phyloP scores from a whole-genome alignment of 345 rosid genomes.

The Salix koriyanagi region DNA sequence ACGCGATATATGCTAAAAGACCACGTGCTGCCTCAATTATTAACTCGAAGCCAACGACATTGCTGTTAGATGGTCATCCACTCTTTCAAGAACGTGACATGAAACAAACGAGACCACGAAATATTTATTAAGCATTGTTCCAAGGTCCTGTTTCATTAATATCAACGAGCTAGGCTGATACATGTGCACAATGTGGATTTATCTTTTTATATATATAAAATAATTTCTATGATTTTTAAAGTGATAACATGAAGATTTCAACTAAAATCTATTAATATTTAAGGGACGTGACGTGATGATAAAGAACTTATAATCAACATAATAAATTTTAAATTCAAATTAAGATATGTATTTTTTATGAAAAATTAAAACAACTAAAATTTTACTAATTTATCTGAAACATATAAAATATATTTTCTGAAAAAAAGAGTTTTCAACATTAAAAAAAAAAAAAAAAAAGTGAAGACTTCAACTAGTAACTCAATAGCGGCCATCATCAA shows the following conservation, averaged over 20 bases:
- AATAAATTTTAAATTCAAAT: accelerated
- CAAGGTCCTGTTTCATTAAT: background rate
- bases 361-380: accelerated
- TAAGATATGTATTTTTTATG: accelerated
- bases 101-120: background rate
- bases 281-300: too few species aligned
- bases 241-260: too few species aligned
- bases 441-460: too few species aligned
- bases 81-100: background rate
- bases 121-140: background rate
- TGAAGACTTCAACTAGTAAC: too few species aligned
- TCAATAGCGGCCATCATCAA: too few species aligned
- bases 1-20: background rate
- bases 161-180: background rate
- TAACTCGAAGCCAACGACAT: background rate
- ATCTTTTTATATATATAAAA: too few species aligned
- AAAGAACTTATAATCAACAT: too few species aligned
- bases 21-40: background rate
- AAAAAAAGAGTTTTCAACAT: accelerated
- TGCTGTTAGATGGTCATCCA: background rate
- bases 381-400: too few species aligned
- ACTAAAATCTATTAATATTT: too few species aligned
- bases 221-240: too few species aligned
- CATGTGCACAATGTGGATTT: background rate
- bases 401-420: accelerated